These are phyloP conservation scores for Entonaema liquescens DNA, from an alignment of 495 filamentous ascomycete species.

Conservation along the genomic window DNA sequence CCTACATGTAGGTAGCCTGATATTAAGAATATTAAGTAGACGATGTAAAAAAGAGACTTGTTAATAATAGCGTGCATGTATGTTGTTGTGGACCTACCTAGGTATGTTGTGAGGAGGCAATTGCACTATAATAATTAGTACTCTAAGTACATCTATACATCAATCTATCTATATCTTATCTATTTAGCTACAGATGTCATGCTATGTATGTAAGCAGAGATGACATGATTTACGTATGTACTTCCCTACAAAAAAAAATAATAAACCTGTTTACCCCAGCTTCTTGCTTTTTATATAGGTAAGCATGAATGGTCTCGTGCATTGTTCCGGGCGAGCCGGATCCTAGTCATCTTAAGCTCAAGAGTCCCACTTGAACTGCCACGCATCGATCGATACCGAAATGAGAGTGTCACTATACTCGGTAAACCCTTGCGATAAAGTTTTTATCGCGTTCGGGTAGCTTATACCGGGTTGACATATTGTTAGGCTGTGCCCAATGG, in stretches of 20 bases:
- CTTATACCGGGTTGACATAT: background rate
- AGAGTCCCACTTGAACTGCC: slow-evolving; percentile 7
- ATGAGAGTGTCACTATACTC: slow-evolving; percentile 9
- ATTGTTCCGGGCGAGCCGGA: background rate
- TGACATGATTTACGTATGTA: too few species aligned
- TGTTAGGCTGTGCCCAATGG: background rate
- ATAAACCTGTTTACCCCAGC: background rate
- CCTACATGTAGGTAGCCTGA: too few species aligned
- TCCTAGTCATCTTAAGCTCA: background rate
- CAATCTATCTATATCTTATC: too few species aligned
- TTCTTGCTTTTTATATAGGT: background rate
- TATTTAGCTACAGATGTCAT: background rate
- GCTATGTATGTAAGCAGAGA: too few species aligned
- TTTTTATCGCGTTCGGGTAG: background rate
- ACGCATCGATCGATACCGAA: slow-evolving; percentile 8
- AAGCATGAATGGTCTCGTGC: background rate
- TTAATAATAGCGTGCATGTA: background rate
- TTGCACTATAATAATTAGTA: background rate
- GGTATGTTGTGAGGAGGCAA: too few species aligned
- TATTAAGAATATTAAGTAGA: too few species aligned
- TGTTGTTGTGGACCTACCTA: too few species aligned
- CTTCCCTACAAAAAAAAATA: background rate
- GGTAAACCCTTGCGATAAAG: slow-evolving; percentile 3
- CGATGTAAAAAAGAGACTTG: too few species aligned
- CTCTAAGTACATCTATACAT: too few species aligned